Percentiles rank a stretch among this genome's conserved stretches.
Conservation (phyloP, 768 basidiomycete genomes). For the Mycena epipterygia region DNA sequence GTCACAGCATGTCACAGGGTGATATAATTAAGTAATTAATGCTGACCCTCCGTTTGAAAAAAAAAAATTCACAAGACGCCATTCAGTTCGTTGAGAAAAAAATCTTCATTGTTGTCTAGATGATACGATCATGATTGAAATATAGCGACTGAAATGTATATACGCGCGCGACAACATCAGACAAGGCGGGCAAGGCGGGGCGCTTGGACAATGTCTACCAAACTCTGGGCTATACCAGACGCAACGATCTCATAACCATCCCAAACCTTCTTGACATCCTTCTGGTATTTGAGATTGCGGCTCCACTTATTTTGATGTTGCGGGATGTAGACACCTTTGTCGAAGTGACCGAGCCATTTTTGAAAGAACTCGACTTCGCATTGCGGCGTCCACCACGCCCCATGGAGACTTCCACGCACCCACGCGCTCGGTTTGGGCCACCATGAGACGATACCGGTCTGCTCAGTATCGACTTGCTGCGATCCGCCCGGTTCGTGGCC, state of each 20-base stretch:
- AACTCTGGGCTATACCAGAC: neutral
- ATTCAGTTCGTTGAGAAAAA: neutral
- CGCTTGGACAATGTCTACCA: neutral
- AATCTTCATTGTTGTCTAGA: no score
- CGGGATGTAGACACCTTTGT: neutral
- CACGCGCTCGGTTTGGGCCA: conserved; percentile 8
- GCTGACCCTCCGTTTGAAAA: no score
- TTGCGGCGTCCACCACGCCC: conserved; percentile 5
- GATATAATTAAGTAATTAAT: no score
- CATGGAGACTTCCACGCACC: conserved; percentile 1
- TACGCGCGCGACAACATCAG: neutral
- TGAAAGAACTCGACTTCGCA: conserved; percentile 2
- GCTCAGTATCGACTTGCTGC: no score
- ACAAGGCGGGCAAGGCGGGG: no score
- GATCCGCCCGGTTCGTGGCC: no score
- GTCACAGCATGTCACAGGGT: neutral
- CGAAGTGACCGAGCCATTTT: neutral
- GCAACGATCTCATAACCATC: neutral
- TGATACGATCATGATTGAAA: no score
- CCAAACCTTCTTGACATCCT: conserved; percentile 1
- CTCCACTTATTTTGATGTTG: neutral
- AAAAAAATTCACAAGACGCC: no score
- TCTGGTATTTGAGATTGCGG: neutral
- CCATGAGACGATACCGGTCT: neutral
- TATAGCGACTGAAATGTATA: neutral